These are phyloP conservation scores for Phoma sp. DNA, from an alignment of 2,329 filamentous ascomycete genomes.

Conservation along the genomic window DNA sequence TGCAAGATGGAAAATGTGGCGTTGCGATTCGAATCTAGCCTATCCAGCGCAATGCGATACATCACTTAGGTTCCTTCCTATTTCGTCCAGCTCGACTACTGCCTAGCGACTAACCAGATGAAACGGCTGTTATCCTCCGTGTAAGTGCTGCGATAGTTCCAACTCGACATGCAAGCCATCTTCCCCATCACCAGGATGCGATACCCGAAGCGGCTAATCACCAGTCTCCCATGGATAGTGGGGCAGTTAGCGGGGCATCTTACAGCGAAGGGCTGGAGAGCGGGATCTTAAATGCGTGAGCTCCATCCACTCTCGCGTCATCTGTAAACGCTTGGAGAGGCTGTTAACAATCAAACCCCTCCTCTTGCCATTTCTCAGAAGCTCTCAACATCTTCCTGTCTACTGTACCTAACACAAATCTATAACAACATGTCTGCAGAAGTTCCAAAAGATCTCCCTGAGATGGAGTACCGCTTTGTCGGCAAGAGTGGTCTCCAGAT, in stretches of 20 bases:
- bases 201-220: slow-evolving; percentile 10
- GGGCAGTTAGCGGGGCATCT: slow-evolving; percentile 14
- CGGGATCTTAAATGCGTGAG: slow-evolving; percentile 13
- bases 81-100: background rate
- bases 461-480: slow-evolving; percentile 75
- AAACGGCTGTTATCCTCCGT: slow-evolving; percentile 1
- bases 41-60: slow-evolving; percentile 5
- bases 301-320: slow-evolving; percentile 14
- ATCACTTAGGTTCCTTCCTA: background rate
- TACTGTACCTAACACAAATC: background rate
- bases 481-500: slow-evolving; percentile 76
- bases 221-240: slow-evolving; percentile 4
- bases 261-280: slow-evolving; percentile 11
- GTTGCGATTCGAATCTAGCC: slow-evolving; percentile 9
- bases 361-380: background rate
- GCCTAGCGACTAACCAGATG: background rate
- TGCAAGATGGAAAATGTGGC: slow-evolving; percentile 1
- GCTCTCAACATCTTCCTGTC: background rate
- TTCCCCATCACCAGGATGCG: background rate
- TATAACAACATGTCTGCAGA: slow-evolving; percentile 13
- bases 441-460: slow-evolving; percentile 40
- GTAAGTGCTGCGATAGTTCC: background rate
- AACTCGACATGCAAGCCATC: slow-evolving; percentile 9
- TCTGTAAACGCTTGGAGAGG: background rate
- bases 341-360: background rate